phyloP scores from a whole-genome alignment of 345 rosid species.

The Capsella bursapastoris region DNA sequence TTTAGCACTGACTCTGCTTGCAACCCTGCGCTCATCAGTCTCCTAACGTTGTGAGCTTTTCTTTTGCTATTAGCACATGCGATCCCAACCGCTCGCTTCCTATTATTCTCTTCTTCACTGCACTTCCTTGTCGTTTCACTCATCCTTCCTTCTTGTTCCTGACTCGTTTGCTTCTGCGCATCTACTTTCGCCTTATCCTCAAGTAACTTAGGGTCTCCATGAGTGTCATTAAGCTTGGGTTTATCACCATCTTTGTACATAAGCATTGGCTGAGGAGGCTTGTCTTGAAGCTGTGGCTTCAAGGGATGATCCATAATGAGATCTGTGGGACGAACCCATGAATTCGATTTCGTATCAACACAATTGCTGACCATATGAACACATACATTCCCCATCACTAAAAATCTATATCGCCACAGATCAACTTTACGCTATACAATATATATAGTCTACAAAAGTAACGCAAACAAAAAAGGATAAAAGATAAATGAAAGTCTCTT shows the following conservation, averaged over 20 bases:
- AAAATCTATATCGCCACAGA: slow-evolving; percentile 4
- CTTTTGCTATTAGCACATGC: slow-evolving; percentile 40
- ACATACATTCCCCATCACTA: slow-evolving; percentile 74
- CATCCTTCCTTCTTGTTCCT: slow-evolving; percentile 35
- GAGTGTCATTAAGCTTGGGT: slow-evolving; percentile 33
- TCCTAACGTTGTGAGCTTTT: slow-evolving; percentile 57
- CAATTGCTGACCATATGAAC: slow-evolving; percentile 49
- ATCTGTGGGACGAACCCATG: slow-evolving; percentile 52
- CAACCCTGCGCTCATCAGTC: slow-evolving; percentile 63
- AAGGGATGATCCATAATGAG: slow-evolving; percentile 42
- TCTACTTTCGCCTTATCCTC: slow-evolving; percentile 17
- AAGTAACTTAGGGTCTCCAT: slow-evolving; percentile 28
- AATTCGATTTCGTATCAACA: slow-evolving; percentile 48
- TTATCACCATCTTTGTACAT: slow-evolving; percentile 47
- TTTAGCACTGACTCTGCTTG: slow-evolving; percentile 61
- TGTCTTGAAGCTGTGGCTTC: slow-evolving; percentile 42
- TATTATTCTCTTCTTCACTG: slow-evolving; percentile 23
- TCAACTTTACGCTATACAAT: slow-evolving; percentile 17
- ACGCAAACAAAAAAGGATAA: background rate
- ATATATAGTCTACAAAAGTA: slow-evolving; percentile 4
- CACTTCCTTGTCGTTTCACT: slow-evolving; percentile 34
- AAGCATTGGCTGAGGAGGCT: slow-evolving; percentile 47
- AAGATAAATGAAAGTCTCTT: background rate
- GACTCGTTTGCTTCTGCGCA: slow-evolving; percentile 19
- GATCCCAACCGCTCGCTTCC: slow-evolving; percentile 14